phyloP scores from a whole-genome alignment of 192 early-diverging fungal species.

The Dissophora ornata region DNA sequence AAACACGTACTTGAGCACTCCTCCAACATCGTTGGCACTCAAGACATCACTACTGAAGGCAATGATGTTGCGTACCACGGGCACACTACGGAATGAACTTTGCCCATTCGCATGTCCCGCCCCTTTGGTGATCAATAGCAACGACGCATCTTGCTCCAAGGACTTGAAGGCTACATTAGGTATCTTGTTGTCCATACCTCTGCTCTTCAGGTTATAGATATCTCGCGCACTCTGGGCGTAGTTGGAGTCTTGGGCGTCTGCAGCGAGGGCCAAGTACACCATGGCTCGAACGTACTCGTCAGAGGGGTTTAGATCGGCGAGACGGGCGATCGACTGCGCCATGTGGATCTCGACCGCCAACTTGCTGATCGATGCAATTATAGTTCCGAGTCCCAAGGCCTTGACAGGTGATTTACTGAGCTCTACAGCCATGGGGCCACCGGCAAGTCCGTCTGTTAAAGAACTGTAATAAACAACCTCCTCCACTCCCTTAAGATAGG shows the following conservation, averaged over 20 bases:
- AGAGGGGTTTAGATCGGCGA: slow-evolving; percentile 19
- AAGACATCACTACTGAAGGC: slow-evolving; percentile 27
- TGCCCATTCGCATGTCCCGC: slow-evolving; percentile 4
- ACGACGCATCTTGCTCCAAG: slow-evolving; percentile 4
- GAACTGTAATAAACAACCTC: slow-evolving; percentile 29
- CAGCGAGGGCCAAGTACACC: slow-evolving; percentile 16
- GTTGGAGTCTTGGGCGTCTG: not conserved
- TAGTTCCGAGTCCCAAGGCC: slow-evolving; percentile 11
- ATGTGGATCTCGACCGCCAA: slow-evolving; percentile 33
- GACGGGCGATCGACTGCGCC: slow-evolving; percentile 19
- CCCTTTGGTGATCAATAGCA: slow-evolving; percentile 21
- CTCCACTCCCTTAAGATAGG: slow-evolving; percentile 17
- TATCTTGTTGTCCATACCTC: not conserved
- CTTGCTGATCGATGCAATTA: slow-evolving; percentile 23
- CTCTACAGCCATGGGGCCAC: slow-evolving; percentile 2
- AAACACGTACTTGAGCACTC: slow-evolving; percentile 30
- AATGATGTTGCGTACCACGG: slow-evolving; percentile 23
- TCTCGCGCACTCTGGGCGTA: slow-evolving; percentile 12
- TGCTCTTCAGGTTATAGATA: slow-evolving; percentile 4
- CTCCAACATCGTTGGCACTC: slow-evolving; percentile 18
- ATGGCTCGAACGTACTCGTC: slow-evolving; percentile 11
- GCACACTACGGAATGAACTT: slow-evolving; percentile 2
- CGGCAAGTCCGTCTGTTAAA: slow-evolving; percentile 27
- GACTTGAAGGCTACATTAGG: not conserved
- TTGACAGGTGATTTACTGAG: slow-evolving; percentile 9